These are phyloP conservation scores for Globisporangium nunn DNA, from an alignment of 352 stramenopile species.

Conservation along the genomic window DNA sequence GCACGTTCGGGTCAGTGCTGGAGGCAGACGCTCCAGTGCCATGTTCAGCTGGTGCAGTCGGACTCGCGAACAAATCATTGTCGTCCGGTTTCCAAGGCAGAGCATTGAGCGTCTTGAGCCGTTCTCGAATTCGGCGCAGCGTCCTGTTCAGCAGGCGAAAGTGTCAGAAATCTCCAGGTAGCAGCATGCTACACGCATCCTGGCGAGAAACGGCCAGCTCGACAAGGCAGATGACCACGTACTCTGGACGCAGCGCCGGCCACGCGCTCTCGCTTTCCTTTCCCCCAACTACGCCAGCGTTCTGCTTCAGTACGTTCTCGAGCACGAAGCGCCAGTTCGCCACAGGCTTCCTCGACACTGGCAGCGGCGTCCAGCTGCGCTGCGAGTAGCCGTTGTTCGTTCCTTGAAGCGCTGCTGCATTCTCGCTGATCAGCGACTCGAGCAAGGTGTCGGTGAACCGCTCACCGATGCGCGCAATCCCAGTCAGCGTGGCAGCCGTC, in stretches of 20 bases:
- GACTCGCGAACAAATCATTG: conserved; percentile 27
- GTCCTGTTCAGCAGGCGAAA: conserved; percentile 24
- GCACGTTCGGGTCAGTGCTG: background rate
- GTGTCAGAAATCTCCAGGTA: background rate
- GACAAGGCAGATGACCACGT: conserved; percentile 10
- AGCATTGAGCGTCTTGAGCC: conserved; percentile 46
- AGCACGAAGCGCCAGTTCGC: conserved; percentile 72
- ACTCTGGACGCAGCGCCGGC: conserved; percentile 28
- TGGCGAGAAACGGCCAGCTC: background rate
- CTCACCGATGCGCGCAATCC: conserved; percentile 21
- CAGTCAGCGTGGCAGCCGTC: conserved; percentile 18
- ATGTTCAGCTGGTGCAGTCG: background rate
- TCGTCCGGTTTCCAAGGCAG: conserved; percentile 44
- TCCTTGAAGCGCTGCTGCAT: conserved; percentile 39
- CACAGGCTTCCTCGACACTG: conserved; percentile 42
- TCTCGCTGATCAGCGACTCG: conserved; percentile 35
- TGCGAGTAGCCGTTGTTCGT: conserved; percentile 26
- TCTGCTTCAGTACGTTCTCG: conserved; percentile 30
- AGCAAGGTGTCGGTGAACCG: conserved; percentile 37
- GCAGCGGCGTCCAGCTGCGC: conserved; percentile 49
- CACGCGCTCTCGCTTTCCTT: conserved; percentile 10
- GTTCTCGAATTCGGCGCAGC: conserved; percentile 49
- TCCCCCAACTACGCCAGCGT: background rate
- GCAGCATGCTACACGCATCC: background rate
- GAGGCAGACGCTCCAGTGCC: background rate